Evolutionary conservation across 441 rosid species (phyloP).

Genomic region (Syzygium syzygioides): DNA sequence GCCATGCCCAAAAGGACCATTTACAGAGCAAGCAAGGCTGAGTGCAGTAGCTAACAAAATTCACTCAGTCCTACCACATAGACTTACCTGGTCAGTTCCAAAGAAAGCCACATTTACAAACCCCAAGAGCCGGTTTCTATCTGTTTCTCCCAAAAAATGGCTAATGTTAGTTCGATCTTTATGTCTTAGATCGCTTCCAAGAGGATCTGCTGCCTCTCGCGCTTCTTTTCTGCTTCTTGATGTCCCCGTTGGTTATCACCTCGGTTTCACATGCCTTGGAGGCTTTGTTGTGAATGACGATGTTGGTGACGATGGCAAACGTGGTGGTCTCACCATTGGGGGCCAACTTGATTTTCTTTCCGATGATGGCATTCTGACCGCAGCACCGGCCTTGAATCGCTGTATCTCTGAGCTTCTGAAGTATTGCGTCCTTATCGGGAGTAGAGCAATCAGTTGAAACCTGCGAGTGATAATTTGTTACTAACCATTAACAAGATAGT

Average conservation of each 20-base stretch:
- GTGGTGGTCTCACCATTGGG: slow-evolving; percentile 51
- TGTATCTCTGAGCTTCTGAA: slow-evolving; percentile 42
- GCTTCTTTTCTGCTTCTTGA: slow-evolving; percentile 40
- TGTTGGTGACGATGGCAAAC: slow-evolving; percentile 62
- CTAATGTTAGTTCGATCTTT: slow-evolving; percentile 43
- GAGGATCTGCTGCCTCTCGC: slow-evolving; percentile 24
- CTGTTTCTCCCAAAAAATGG: neutral
- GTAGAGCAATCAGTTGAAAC: slow-evolving; percentile 25
- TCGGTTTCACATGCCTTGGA: slow-evolving; percentile 23
- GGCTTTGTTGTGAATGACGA: slow-evolving; percentile 25
- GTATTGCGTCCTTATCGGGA: slow-evolving; percentile 33
- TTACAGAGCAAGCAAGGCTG: slow-evolving; percentile 22
- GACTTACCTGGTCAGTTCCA: neutral
- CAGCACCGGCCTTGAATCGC: slow-evolving; percentile 44
- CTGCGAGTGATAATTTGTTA: slow-evolving; percentile 25
- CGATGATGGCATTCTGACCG: slow-evolving; percentile 50
- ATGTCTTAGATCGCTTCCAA: slow-evolving; percentile 51
- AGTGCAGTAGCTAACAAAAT: slow-evolving; percentile 67
- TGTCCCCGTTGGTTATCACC: slow-evolving; percentile 30
- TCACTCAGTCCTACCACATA: slow-evolving; percentile 45
- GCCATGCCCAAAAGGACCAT: neutral
- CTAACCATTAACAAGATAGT: neutral
- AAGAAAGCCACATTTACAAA: slow-evolving; percentile 7
- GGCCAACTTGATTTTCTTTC: slow-evolving; percentile 30
- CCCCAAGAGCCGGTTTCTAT: neutral